Conservation (phyloP, 257 asterid genomes). For the Ehretia macrophylla region DNA sequence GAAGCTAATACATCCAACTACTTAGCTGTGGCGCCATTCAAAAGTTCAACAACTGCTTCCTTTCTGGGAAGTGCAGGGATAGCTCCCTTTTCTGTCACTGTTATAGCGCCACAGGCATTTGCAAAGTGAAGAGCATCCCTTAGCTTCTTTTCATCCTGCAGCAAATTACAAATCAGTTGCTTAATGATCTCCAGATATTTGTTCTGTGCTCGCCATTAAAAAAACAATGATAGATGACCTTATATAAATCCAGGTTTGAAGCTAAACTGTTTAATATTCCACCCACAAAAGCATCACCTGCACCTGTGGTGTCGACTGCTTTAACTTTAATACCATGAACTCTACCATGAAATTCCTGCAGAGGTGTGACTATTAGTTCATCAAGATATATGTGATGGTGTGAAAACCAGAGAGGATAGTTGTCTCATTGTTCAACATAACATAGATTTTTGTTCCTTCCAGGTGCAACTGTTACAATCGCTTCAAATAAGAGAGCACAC, state of each 20-base stretch:
- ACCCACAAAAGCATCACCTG: constrained; percentile 32
- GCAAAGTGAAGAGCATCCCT: constrained; percentile 23
- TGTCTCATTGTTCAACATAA: too few species aligned
- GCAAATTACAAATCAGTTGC: background rate
- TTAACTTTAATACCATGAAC: constrained; percentile 23
- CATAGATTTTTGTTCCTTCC: background rate
- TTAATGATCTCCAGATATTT: background rate
- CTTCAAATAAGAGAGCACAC: too few species aligned
- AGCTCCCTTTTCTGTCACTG: constrained; percentile 31
- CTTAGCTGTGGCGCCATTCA: constrained; percentile 6
- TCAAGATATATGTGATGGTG: background rate
- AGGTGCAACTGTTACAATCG: too few species aligned
- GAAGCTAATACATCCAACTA: background rate
- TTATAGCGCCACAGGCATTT: constrained; percentile 28
- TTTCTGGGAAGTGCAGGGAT: constrained; percentile 30
- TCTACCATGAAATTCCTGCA: constrained; percentile 31
- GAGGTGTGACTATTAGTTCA: background rate
- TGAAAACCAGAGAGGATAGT: background rate
- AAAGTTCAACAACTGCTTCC: constrained; percentile 20
- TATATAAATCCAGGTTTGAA: constrained; percentile 12
- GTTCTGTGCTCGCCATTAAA: background rate
- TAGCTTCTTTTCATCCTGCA: constrained; percentile 24
- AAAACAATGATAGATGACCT: background rate
- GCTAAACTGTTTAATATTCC: constrained; percentile 16
- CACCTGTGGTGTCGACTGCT: constrained; percentile 39